phyloP scores from a whole-genome alignment of 1,284 basidiomycete species.

The Cutaneotrichosporon curvatum region DNA sequence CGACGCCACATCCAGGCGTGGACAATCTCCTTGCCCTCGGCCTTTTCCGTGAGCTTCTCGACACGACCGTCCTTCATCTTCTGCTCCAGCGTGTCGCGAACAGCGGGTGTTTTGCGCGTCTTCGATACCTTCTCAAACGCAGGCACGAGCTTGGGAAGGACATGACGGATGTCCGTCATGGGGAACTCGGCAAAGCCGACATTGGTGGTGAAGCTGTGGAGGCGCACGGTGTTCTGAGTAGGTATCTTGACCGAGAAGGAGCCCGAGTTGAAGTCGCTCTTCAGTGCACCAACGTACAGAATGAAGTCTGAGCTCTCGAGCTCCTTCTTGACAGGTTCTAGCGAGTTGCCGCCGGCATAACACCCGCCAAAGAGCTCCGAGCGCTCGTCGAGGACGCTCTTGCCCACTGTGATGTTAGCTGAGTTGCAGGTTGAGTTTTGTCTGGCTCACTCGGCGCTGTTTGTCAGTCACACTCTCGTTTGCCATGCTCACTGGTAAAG shows the following conservation, averaged over 20 bases:
- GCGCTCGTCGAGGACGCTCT: conserved; percentile 69
- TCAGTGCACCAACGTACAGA: conserved; percentile 70
- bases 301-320: conserved; percentile 79
- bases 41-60: background rate
- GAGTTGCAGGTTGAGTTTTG: background rate
- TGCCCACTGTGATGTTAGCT: conserved; percentile 57
- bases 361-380: conserved; percentile 83
- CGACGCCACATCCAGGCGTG: conserved; percentile 84
- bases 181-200: conserved; percentile 52
- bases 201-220: conserved; percentile 74
- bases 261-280: conserved; percentile 74
- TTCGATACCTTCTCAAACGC: conserved; percentile 34
- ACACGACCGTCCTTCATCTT: conserved; percentile 30
- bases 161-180: conserved; percentile 48
- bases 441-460: conserved; percentile 55
- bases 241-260: conserved; percentile 51
- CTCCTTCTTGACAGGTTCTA: conserved; percentile 61
- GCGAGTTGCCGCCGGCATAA: conserved; percentile 72
- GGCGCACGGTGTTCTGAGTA: conserved; percentile 57
- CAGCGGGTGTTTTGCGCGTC: conserved; percentile 7
- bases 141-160: conserved; percentile 45
- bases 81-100: conserved; percentile 25
- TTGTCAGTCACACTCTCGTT: too few species aligned
- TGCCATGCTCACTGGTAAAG: conserved; percentile 56
- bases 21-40: conserved; percentile 49